These are phyloP conservation scores for Rosa persica DNA, from an alignment of 306 rosid species.

Conservation along the genomic window DNA sequence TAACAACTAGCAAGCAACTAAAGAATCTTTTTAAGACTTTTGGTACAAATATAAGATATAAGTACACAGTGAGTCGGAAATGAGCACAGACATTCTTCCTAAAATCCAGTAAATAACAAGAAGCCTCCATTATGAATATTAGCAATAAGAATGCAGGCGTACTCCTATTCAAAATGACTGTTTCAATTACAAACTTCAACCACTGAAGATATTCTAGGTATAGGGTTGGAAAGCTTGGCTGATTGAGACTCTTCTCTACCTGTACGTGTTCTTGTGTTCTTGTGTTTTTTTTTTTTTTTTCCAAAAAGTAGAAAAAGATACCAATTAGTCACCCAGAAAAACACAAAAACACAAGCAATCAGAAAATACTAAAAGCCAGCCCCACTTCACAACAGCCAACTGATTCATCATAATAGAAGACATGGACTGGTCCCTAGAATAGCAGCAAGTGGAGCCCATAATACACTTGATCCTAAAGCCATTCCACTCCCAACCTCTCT, in stretches of 20 bases:
- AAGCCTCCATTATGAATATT: neutral
- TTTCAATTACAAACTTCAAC: neutral
- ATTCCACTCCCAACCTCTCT: neutral
- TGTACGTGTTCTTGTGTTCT: neutral
- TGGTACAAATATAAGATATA: neutral
- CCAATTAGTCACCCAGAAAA: neutral
- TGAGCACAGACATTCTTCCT: neutral
- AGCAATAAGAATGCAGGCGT: neutral
- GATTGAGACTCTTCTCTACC: neutral
- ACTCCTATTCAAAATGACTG: neutral
- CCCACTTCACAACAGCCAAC: neutral
- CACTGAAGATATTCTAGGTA: neutral
- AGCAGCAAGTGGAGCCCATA: neutral
- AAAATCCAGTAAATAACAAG: neutral
- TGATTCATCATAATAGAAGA: neutral
- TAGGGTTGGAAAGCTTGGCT: neutral
- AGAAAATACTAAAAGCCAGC: neutral
- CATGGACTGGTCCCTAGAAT: neutral
- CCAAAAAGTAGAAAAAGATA: neutral
- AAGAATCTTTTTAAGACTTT: neutral
- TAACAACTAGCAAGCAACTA: neutral
- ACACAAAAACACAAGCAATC: neutral
- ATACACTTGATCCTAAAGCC: neutral
- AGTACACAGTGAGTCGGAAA: neutral
- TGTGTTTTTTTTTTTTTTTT: neutral